A percentile compares a stretch with the other conserved stretches of the same genome.
Conservation (phyloP, 75 land plant genomes). For the Cunninghamia lanceolata region DNA sequence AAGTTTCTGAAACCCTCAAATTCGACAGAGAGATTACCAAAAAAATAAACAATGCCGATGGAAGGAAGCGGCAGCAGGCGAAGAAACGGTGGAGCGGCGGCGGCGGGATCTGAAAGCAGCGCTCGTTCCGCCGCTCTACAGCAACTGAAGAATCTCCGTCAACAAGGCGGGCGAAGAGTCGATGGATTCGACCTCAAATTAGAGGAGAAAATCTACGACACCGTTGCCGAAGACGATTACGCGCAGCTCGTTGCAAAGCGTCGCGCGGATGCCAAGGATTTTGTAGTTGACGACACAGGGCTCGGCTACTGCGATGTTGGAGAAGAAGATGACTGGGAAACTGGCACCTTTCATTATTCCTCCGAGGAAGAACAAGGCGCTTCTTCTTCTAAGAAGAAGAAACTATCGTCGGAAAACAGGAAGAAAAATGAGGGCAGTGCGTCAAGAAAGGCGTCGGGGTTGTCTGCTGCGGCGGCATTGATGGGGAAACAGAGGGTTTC, state of each 20-base stretch:
- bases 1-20: background rate
- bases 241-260: slow-evolving; percentile 69
- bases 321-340: slow-evolving; percentile 90
- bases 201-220: slow-evolving; percentile 88
- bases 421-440: slow-evolving; percentile 13
- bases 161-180: slow-evolving; percentile 57
- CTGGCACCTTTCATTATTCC: slow-evolving; percentile 16
- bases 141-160: slow-evolving; percentile 58
- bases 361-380: slow-evolving; percentile 27
- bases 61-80: slow-evolving; percentile 19
- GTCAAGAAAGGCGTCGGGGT: slow-evolving; percentile 28
- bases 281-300: slow-evolving; percentile 83
- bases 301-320: slow-evolving; percentile 85
- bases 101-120: slow-evolving; percentile 16
- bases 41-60: background rate
- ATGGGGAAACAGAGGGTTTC: slow-evolving; percentile 80
- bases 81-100: slow-evolving; percentile 24
- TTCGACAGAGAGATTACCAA: background rate
- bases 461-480: slow-evolving; percentile 75
- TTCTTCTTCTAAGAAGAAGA: slow-evolving; percentile 28
- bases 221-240: slow-evolving; percentile 81
- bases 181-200: slow-evolving; percentile 61
- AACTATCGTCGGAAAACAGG: slow-evolving; percentile 21
- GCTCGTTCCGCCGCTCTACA: slow-evolving; percentile 64
- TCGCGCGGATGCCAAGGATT: slow-evolving; percentile 41